Evolutionary conservation across 2,329 filamentous ascomycete species (phyloP).

Genomic region (Fusarium sp.): DNA sequence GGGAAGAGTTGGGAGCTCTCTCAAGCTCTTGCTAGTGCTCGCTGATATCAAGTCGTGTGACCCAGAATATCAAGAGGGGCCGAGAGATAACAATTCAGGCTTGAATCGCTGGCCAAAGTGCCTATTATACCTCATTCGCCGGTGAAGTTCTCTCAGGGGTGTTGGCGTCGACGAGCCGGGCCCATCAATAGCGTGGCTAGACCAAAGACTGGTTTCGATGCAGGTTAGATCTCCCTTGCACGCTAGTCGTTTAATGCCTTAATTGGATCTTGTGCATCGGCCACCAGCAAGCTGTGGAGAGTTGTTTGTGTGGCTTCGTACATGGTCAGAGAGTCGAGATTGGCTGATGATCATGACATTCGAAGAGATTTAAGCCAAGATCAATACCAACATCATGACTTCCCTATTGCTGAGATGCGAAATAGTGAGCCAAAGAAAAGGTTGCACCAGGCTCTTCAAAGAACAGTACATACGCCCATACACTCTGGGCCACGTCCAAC

Average conservation of each 20-base stretch:
- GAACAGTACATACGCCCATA: neutral
- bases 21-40: neutral
- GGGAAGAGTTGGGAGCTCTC: neutral
- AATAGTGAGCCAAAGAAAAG: neutral
- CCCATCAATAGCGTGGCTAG: neutral
- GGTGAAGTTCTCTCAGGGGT: neutral
- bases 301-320: neutral
- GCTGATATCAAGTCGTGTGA: neutral
- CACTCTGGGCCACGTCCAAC: neutral
- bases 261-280: neutral
- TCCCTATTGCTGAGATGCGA: neutral
- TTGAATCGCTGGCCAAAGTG: neutral
- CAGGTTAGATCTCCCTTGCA: neutral
- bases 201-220: neutral
- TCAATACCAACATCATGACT: neutral
- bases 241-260: neutral
- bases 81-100: neutral
- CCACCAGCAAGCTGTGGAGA: neutral
- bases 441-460: neutral
- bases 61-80: neutral
- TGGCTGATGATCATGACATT: neutral
- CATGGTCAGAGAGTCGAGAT: neutral
- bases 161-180: neutral
- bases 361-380: neutral
- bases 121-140: neutral